Base-by-base conservation (phyloP, 2,329 filamentous ascomycete species). In the Fusarium marasasianum region DNA sequence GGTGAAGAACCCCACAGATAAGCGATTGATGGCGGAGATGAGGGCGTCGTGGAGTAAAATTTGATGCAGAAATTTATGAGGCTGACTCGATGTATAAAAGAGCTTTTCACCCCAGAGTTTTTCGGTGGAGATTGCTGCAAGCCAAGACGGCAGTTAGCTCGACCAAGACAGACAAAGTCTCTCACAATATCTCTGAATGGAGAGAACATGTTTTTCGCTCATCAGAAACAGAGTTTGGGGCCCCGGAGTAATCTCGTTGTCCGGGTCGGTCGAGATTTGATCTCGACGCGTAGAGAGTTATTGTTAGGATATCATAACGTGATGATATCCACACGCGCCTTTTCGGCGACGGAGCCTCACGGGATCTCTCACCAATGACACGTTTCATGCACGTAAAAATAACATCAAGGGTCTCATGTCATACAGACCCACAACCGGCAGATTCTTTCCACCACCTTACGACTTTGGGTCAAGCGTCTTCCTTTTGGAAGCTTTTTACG, bases 291-390 rank as follows among this genome's bases (percentile, higher is more conserved):
- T 40, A 29, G 37, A 57, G 71, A 71, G 63, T 73, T 73, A 56
- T 38, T 48, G 71, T 73, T 73, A 73, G 71, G 71, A 73, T 74
- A 73, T 66, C 61, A 73, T 73, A 73, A 73, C 71, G 71, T 73
- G 71, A 73, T 71, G 24, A 38, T 40, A 73, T 67, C 71, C 71
- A 73, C 69, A 58, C 14, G 15, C 24, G 31, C 22, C 48, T 37
- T 57, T 54, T 65, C n/a, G 26, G 20, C 3, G 48, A 70, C 61
- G 50, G 65, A 62, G 35, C 51, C 64, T 58, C 48, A 50, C 31
- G 24, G 55, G 55, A 60, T 5, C 11, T 35, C n/a, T 57, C 17
- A 31, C 71, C 71, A 73, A 73, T 73, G 24, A 11, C 14, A 69
- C 35, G 71, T 74, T 74, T 73, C 66, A 65, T 57, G 50, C 33